Evolutionary conservation across 2,329 filamentous ascomycete species (phyloP), one percentile per base, ranked within the genome.

Genomic region (Penicillium janthinellum): DNA sequence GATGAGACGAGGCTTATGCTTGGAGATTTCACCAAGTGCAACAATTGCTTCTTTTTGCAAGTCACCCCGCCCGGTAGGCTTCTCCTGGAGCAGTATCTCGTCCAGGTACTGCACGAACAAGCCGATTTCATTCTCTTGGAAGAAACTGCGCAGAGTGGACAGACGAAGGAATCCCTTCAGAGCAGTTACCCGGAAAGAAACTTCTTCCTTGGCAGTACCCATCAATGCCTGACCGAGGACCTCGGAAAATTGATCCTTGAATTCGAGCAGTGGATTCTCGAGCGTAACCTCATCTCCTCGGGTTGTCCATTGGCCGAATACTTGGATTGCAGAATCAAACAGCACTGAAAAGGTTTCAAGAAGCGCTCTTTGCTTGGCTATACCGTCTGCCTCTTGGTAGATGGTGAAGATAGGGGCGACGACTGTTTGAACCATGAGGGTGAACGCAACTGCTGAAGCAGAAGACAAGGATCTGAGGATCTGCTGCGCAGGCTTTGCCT

Each of bases 401-500:
- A 88, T 75, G 0, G 82, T 79, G 67, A 88, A 82, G 1, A 90
- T 72, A 1, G 81, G 81, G 0, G 86, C 84, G 25, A 89, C 72
- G 14, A 86, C 78, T 5, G 82, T 81, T 66, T 84, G 81, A 10
- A 86, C 75, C 10, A 88, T 72, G 44, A 84, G 77, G 53, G 82
- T 82, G 53, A 85, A 85, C 0, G 86, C 80, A 17, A 80, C 72
- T 0, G 80, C 73, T 17, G 85, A 86, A 5, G 85, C 82, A 48
- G 82, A 79, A 1, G 85, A 82, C 11, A 88, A 74, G 6, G 82
- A 82, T 39, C 81, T 77, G 15, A 90, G 70, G 17, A 90, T 88
- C 28, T 84, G 82, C 17, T 86, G 86, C 3, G 86, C 82, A 10
- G 86, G 86, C 67, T 85, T 85, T 3, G 87, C 88, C 69, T 90